These are phyloP conservation scores for Epichloe festucae DNA, from an alignment of 2,329 filamentous ascomycete genomes.

Conservation along the genomic window DNA sequence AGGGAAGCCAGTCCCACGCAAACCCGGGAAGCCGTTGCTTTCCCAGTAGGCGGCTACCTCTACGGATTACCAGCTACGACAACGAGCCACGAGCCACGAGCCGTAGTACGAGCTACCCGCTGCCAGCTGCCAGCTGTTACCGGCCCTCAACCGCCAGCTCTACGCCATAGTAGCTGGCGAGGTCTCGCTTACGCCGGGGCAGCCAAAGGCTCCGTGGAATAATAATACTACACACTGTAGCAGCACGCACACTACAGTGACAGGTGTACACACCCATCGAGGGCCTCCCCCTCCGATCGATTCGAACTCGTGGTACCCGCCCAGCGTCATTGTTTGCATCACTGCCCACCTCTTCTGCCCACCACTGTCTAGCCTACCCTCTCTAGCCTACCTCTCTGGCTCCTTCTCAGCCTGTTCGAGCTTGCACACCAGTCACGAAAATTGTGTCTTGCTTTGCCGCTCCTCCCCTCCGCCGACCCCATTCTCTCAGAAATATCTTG, in stretches of 20 bases:
- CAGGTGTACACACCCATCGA: background rate
- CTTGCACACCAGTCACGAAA: background rate
- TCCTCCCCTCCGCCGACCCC: background rate
- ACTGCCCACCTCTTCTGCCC: conserved; percentile 2
- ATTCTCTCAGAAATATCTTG: background rate
- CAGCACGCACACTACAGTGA: background rate
- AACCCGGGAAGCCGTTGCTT: background rate
- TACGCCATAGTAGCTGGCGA: background rate
- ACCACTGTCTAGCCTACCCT: background rate
- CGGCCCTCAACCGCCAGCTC: background rate
- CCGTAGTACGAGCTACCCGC: no score
- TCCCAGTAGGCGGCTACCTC: no score
- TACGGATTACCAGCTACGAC: background rate
- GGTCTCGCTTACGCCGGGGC: background rate
- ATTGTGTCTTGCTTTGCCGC: background rate
- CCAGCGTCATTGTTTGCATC: conserved; percentile 5
- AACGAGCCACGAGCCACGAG: no score
- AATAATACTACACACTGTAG: background rate
- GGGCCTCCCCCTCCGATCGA: background rate
- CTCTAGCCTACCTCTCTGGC: background rate
- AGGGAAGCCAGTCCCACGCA: background rate
- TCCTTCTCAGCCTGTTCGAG: background rate
- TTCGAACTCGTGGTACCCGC: conserved; percentile 2
- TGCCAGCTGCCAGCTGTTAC: no score
- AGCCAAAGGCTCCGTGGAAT: background rate